A percentile compares a stretch with the other conserved stretches of the same genome.
Conservation (phyloP, 2,329 filamentous ascomycete genomes). For the Allantophomopsis lycopodina region DNA sequence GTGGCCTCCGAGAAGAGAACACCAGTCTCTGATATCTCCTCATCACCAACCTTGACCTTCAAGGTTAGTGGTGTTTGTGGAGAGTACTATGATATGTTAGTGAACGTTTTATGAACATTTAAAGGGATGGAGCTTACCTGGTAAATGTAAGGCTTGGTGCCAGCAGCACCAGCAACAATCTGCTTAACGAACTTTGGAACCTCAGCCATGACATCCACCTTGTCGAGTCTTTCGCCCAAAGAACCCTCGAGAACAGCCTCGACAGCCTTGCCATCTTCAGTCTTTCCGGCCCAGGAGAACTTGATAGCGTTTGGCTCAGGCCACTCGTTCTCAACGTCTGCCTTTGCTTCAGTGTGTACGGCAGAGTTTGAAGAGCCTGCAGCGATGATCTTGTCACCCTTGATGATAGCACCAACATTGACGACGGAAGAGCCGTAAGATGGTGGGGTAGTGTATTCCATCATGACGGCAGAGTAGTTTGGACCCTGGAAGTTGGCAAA, state of each 20-base stretch:
- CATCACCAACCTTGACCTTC: conserved; percentile 74
- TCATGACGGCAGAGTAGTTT: conserved; percentile 75
- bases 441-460: conserved; percentile 90
- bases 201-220: conserved; percentile 92
- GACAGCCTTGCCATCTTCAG: conserved; percentile 61
- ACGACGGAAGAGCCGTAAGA: conserved; percentile 84
- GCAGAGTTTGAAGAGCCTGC: conserved; percentile 53
- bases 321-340: conserved; percentile 75
- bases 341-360: conserved; percentile 54
- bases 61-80: conserved; percentile 53
- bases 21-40: conserved; percentile 67
- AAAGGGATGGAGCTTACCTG: conserved; percentile 43
- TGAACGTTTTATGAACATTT: background rate
- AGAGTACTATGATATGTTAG: conserved; percentile 43
- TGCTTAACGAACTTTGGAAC: conserved; percentile 92
- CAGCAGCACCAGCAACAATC: conserved; percentile 76
- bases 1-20: conserved; percentile 78
- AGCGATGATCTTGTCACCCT: conserved; percentile 66
- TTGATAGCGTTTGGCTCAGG: conserved; percentile 67
- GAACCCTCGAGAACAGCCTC: conserved; percentile 55
- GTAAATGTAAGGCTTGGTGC: conserved; percentile 96
- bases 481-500: conserved; percentile 86
- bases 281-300: conserved; percentile 67
- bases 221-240: conserved; percentile 60
- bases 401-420: conserved; percentile 68